phyloP scores from a whole-genome alignment of 2,329 filamentous ascomycete species.

The Microsporum ferrugineum region DNA sequence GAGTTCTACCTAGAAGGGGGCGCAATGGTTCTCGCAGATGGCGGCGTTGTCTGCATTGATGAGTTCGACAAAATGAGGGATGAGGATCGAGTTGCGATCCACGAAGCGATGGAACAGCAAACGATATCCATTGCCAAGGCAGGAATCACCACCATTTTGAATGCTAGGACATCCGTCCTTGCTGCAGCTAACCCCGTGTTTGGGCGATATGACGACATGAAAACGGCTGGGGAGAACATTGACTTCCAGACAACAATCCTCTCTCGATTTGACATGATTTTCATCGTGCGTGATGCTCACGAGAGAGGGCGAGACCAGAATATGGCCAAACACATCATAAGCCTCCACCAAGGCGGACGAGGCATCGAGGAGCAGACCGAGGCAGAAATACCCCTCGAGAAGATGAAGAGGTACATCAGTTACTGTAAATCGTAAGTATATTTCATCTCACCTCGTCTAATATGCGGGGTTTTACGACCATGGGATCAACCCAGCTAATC shows the following conservation, averaged over 20 bases:
- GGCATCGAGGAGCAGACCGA: constrained; percentile 71
- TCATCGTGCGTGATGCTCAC: constrained; percentile 94
- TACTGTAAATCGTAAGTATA: constrained; percentile 83
- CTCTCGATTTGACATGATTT: constrained; percentile 99
- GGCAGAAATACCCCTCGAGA: constrained; percentile 84
- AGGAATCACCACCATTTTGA: constrained; percentile 95
- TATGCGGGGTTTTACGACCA: constrained; percentile 22
- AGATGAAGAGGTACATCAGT: constrained; percentile 93
- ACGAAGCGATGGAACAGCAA: constrained; percentile 99
- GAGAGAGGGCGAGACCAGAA: constrained; percentile 78
- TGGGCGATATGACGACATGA: constrained; percentile 94
- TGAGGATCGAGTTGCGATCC: constrained; percentile 92
- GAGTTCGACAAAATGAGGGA: constrained; percentile 99
- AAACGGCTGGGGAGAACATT: constrained; percentile 94
- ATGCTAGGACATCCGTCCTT: constrained; percentile 86
- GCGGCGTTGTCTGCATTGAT: constrained; percentile 94
- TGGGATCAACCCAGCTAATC: background rate
- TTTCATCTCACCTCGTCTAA: constrained; percentile 11
- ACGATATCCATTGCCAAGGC: constrained; percentile 98
- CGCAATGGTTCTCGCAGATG: constrained; percentile 95
- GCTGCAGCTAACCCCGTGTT: constrained; percentile 97
- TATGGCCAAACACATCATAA: constrained; percentile 95
- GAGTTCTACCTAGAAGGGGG: constrained; percentile 98
- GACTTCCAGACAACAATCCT: constrained; percentile 98
- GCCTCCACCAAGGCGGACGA: constrained; percentile 85